Evolutionary conservation across 495 filamentous ascomycete genomes (phyloP).

Genomic region (Neurospora pannonica): DNA sequence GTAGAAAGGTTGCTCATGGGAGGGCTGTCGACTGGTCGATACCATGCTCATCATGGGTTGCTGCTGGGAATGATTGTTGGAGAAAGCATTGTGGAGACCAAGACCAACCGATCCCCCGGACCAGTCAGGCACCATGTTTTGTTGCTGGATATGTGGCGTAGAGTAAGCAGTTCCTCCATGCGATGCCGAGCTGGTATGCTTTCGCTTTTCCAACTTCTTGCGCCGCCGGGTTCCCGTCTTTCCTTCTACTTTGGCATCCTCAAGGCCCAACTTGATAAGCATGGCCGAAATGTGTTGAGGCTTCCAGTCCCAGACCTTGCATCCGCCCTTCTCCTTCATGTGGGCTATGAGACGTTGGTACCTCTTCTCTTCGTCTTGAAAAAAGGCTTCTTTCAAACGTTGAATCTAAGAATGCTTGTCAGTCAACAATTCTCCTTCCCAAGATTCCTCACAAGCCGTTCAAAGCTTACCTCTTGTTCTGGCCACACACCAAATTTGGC

Average conservation of each 20-base stretch:
- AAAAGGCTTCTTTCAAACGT: slow-evolving; percentile 20
- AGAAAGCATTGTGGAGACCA: not conserved
- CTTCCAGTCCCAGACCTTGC: slow-evolving; percentile 29
- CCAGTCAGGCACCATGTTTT: slow-evolving; percentile 18
- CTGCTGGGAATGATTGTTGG: not conserved
- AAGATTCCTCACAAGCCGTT: not conserved
- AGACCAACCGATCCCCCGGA: not conserved
- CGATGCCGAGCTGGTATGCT: slow-evolving; percentile 17
- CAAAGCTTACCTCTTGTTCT: slow-evolving; percentile 29
- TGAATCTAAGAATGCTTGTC: slow-evolving; percentile 12
- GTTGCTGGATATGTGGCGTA: not conserved
- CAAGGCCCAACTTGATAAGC: slow-evolving; percentile 29
- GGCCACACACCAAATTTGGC: slow-evolving; percentile 37
- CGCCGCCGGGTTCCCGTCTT: slow-evolving; percentile 21
- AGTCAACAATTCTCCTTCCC: slow-evolving; percentile 1
- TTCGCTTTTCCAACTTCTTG: slow-evolving; percentile 24
- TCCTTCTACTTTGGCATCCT: slow-evolving; percentile 20
- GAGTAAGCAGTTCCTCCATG: not conserved
- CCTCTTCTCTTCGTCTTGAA: slow-evolving; percentile 22
- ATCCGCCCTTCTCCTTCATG: slow-evolving; percentile 31
- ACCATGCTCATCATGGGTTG: not conserved
- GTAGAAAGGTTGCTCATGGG: not conserved
- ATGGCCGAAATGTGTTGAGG: slow-evolving; percentile 25
- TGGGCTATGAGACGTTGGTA: slow-evolving; percentile 22
- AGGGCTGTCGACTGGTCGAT: not conserved